A percentile compares a stretch with the other conserved stretches of the same genome.
These are phyloP conservation scores for Paracorniculantispora psalliotae DNA, from an alignment of 2,329 filamentous ascomycete species.

Conservation along the genomic window DNA sequence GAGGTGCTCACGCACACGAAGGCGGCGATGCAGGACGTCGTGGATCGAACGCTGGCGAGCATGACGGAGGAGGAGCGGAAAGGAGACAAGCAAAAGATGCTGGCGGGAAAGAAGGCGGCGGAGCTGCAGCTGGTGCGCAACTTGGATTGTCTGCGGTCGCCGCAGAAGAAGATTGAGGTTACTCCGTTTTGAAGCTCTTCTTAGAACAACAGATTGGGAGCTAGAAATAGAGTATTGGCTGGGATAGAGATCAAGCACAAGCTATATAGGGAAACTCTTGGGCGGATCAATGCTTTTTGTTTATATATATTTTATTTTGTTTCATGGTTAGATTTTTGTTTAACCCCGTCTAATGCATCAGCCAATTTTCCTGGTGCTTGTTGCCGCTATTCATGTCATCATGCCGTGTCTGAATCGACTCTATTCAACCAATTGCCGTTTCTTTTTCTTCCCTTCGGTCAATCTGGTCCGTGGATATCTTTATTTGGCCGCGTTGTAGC, in stretches of 20 bases:
- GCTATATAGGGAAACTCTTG: not conserved
- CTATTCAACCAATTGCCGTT: no score
- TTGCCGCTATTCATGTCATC: not conserved
- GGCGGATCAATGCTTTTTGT: not conserved
- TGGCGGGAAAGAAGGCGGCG: conserved; percentile 69
- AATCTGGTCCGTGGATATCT: no score
- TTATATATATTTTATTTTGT: not conserved
- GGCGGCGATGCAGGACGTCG: conserved; percentile 52
- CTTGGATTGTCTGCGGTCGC: conserved; percentile 60
- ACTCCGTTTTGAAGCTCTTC: conserved; percentile 27
- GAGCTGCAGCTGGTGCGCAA: conserved; percentile 83
- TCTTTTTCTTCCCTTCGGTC: no score
- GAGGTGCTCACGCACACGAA: conserved; percentile 68
- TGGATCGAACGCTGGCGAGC: conserved; percentile 38
- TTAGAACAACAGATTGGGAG: no score
- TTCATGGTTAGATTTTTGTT: not conserved
- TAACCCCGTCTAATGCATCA: not conserved
- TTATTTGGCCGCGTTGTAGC: conserved; percentile 27
- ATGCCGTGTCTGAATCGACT: not conserved
- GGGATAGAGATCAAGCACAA: no score
- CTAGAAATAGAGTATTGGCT: no score
- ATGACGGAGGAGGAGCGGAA: conserved; percentile 42
- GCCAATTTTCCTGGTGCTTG: not conserved
- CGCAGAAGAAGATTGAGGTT: conserved; percentile 59
- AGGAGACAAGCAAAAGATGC: conserved; percentile 58